A percentile compares a stretch with the other conserved stretches of the same genome.
Evolutionary conservation across 805 yeast species (phyloP).

Genomic region (Lachancea mirantina): DNA sequence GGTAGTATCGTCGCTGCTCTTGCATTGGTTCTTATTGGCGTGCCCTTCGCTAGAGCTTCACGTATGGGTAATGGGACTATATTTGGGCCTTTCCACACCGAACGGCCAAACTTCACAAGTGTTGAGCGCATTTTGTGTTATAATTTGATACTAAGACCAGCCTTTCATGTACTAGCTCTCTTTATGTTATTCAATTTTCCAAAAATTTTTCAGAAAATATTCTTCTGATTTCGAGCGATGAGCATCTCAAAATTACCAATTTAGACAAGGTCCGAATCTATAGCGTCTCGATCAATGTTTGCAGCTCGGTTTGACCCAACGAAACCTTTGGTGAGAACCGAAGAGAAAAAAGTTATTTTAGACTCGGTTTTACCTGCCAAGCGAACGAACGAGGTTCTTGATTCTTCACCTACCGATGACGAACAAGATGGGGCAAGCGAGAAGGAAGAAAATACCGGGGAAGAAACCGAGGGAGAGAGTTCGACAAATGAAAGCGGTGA

Average conservation of each 20-base stretch:
- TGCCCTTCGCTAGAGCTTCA: slow-evolving; percentile 69
- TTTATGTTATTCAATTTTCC: too few relatives aligned
- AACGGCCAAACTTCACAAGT: slow-evolving; percentile 38
- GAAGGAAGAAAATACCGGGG: slow-evolving; percentile 10
- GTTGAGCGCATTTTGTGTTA: slow-evolving; percentile 13
- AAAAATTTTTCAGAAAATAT: slow-evolving; percentile 2
- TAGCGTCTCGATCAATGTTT: slow-evolving; percentile 55
- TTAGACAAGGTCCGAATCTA: too few relatives aligned
- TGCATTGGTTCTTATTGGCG: slow-evolving; percentile 93
- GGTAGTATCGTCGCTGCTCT: slow-evolving; percentile 92
- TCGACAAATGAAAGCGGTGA: slow-evolving; percentile 11
- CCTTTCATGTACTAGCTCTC: too few relatives aligned
- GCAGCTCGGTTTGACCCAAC: slow-evolving; percentile 59
- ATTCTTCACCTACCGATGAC: slow-evolving; percentile 8
- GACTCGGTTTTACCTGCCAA: slow-evolving; percentile 10
- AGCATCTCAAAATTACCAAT: too few relatives aligned
- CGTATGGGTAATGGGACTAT: slow-evolving; percentile 92
- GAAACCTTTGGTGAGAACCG: slow-evolving; percentile 12
- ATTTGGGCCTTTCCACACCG: slow-evolving; percentile 76
- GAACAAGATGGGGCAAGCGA: slow-evolving; percentile 10
- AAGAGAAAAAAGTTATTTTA: slow-evolving; percentile 6
- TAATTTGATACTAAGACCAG: background rate
- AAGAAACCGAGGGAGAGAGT: slow-evolving; percentile 13
- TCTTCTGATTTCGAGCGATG: slow-evolving; percentile 5
- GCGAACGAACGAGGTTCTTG: too few relatives aligned